Base-by-base conservation (phyloP, 2,329 filamentous ascomycete genomes). In the Didymella segeticola region DNA sequence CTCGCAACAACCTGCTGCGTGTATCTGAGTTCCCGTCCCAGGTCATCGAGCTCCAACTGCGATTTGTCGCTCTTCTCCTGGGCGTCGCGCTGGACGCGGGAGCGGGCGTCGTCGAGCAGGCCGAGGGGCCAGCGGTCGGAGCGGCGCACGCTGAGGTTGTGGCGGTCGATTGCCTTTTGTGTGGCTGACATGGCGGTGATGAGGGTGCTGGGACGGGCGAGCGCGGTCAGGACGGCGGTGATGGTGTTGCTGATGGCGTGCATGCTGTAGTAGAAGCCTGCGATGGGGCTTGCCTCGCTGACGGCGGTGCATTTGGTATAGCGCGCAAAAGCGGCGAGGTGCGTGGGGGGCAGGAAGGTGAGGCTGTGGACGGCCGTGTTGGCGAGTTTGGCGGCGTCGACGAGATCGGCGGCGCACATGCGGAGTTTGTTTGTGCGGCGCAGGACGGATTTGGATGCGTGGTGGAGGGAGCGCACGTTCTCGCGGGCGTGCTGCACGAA, bases 1-100 rank as follows among this genome's bases (percentile, higher is more conserved):
- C 86, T 83, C 6, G 96, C 93, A 20, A 98, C 93, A 12, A 93
- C 91, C 74, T 96, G 91, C 77, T 97, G 93, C 41, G 93, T 96
- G 74, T 95, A 96, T 43, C 91, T 81, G 49, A 99, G 79, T 75
- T 99, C 95, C 45, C 86, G 86, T 0, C 89, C 88, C n/a, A 96
- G 76, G 36, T 86, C 84, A 17, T 88, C 84, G 10, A 90, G 83
- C 70, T 97, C 91, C 15, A 81, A 76, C 59, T 88, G 84, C 19
- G 85, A 86, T 59, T 87, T 86, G 12, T 85, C 82, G 30, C 91
- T 90, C 65, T 89, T 91, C 61, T 90, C 88, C 76, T 92, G 90
- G 36, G 90, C 89, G 53, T 98, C 95, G 59, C 91, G 88, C 64
- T 92, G 89, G 9, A 92, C 82, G 25, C 90, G 86, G 70, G 90